Evolutionary conservation across 2,329 filamentous ascomycete species (phyloP), one percentile per base, ranked within the genome.

Genomic region (Fusarium tanahbumbuense): DNA sequence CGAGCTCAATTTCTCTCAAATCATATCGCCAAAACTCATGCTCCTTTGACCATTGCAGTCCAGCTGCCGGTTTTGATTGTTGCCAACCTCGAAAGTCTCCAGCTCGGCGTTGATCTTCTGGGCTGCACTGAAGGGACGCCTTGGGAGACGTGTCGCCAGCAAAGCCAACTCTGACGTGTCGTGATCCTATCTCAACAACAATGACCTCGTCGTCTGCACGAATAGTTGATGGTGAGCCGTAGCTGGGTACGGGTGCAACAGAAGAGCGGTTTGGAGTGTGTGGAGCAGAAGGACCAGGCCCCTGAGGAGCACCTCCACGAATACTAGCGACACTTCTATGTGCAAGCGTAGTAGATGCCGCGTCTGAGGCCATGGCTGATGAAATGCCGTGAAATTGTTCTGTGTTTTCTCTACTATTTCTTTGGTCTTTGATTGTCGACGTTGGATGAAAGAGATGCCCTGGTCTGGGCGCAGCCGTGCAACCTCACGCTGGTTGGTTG

Each of bases 141-240:
- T 95, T 97, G 72, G 94, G 94, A 5, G 85, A 81, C 45, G 90
- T 87, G 78, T 97, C 94, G 54, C 94, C 94, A 8, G 94, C 93
- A 77, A 98, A 96, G 1, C 96, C 96, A 12, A 92, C 91, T 46
- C 92, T 89, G 27, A 98, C 79, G 79, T 89, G 91, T 23, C 95
- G 88, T 12, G 92, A 88, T 2, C 94, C 94, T 37, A 98, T 79
- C 78, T 98, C 94, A 54, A 98, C 84, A 44, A 99, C 87, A 8
- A 97, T 81, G 9, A 91, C 85, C 72, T 98, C 96, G 76, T 99
- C 96, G 74, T 97, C 94, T 75, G 91, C 83, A 75, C 90, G 84
- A 72, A 92, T 79, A 75, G 89, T 80, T 64, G 89, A 87, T 70
- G 89, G 83, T 47, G 87, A 87, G 71, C 88, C 84, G 76, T 89